Evolutionary conservation across 2,329 filamentous ascomycete genomes (phyloP).

Genomic region (Conoideocrella luteorostrata): DNA sequence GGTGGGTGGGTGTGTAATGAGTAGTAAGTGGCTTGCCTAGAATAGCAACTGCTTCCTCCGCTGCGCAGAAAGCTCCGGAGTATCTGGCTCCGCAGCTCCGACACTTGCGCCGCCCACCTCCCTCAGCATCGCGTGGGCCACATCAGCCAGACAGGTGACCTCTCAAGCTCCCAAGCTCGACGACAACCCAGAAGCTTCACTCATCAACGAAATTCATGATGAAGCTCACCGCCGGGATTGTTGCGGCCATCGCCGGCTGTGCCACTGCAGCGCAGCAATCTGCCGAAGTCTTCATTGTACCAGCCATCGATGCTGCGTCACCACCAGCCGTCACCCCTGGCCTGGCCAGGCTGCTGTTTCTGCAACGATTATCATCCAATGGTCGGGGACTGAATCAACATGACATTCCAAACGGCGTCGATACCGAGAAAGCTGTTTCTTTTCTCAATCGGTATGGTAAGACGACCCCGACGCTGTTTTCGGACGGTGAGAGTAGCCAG

Average conservation of each 20-base stretch:
- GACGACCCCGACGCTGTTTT: constrained; percentile 43
- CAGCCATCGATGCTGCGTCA: constrained; percentile 22
- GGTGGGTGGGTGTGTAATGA: too few relatives aligned
- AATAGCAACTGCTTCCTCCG: too few relatives aligned
- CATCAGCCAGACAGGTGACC: constrained; percentile 23
- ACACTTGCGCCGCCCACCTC: not conserved
- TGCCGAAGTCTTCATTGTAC: constrained; percentile 50
- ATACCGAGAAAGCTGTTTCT: constrained; percentile 42
- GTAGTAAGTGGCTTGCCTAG: too few relatives aligned
- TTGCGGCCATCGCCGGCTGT: constrained; percentile 31
- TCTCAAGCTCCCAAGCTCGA: constrained; percentile 16
- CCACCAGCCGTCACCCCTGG: constrained; percentile 42
- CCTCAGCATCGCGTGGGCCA: constrained; percentile 2
- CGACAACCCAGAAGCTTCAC: constrained; percentile 27
- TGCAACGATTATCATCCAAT: constrained; percentile 46
- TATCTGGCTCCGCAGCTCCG: constrained; percentile 11
- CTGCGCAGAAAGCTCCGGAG: constrained; percentile 2
- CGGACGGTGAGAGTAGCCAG: constrained; percentile 21
- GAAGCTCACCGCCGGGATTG: constrained; percentile 36
- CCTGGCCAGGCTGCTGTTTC: constrained; percentile 51
- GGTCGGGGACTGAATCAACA: constrained; percentile 42
- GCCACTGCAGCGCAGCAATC: constrained; percentile 31
- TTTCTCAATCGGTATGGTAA: constrained; percentile 57
- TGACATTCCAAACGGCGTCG: constrained; percentile 35
- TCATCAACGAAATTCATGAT: constrained; percentile 27